Conservation (phyloP, 805 yeast species). For the Cyberlindnera misumaiensis region DNA sequence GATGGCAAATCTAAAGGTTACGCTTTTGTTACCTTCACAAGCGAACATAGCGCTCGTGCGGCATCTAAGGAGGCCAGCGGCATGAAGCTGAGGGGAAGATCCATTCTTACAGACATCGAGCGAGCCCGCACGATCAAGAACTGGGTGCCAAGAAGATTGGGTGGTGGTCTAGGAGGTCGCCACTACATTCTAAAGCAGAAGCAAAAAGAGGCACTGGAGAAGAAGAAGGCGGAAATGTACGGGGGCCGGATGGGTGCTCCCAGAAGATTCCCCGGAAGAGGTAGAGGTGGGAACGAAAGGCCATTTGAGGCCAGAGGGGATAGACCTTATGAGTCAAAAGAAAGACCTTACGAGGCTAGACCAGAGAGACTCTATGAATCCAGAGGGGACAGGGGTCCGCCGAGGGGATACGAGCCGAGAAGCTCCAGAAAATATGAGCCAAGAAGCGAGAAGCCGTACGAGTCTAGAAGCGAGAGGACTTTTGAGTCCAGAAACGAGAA, state of each 20-base stretch:
- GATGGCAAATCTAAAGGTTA: slow-evolving; percentile 67
- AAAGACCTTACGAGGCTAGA: slow-evolving; percentile 1
- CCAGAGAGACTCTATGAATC: slow-evolving; percentile 2
- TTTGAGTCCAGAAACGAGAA: slow-evolving; percentile 16
- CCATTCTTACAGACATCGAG: slow-evolving; percentile 64
- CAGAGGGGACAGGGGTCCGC: background rate
- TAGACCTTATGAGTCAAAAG: slow-evolving; percentile 5
- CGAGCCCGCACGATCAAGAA: slow-evolving; percentile 57
- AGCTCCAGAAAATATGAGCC: slow-evolving; percentile 1
- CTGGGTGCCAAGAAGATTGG: slow-evolving; percentile 72
- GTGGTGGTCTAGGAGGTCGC: slow-evolving; percentile 93
- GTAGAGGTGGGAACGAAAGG: slow-evolving; percentile 8
- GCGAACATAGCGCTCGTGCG: slow-evolving; percentile 49
- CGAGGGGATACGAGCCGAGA: slow-evolving; percentile 1
- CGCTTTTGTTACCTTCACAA: slow-evolving; percentile 69
- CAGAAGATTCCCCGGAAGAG: slow-evolving; percentile 4
- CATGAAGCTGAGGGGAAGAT: slow-evolving; percentile 42
- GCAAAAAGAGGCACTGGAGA: slow-evolving; percentile 8
- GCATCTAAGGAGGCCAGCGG: slow-evolving; percentile 60
- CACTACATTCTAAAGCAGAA: slow-evolving; percentile 40
- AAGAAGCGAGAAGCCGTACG: slow-evolving; percentile 6
- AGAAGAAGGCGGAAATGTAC: slow-evolving; percentile 3
- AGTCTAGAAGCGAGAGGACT: slow-evolving; percentile 2
- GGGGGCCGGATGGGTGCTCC: slow-evolving; percentile 1
- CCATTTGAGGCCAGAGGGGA: slow-evolving; percentile 2